Evolutionary conservation across 768 basidiomycete species (phyloP).

Genomic region (Amanita subjunquillea): DNA sequence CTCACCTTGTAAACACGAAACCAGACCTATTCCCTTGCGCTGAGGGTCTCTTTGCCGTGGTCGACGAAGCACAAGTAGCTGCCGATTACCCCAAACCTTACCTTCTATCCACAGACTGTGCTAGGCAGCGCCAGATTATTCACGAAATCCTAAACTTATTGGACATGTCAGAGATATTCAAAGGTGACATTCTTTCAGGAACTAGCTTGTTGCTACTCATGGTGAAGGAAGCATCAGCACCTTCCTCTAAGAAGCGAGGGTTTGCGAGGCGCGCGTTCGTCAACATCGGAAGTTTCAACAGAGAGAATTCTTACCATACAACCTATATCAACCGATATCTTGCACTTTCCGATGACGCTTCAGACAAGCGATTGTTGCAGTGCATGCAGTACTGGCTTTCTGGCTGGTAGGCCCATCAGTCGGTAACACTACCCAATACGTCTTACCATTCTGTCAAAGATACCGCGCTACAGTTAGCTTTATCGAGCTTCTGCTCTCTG

Average conservation of each 20-base stretch:
- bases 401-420: conserved; percentile 9
- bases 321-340: conserved; percentile 6
- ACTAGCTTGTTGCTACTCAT: neutral
- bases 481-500: neutral
- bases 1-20: neutral
- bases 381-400: conserved; percentile 12
- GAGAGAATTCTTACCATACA: neutral
- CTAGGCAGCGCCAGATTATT: neutral
- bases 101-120: neutral
- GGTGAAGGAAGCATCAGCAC: neutral
- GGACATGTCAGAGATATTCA: neutral
- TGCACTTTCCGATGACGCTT: conserved; percentile 5
- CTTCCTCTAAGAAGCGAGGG: neutral
- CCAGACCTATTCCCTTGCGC: neutral
- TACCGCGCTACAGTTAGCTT: conserved; percentile 2
- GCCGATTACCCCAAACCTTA: neutral
- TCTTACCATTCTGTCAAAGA: conserved; percentile 3
- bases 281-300: neutral
- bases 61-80: neutral
- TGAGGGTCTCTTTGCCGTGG: neutral
- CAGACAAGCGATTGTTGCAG: conserved; percentile 11
- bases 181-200: neutral
- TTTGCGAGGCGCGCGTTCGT: neutral
- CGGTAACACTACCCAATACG: neutral
- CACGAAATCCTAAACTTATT: neutral